Conservation (phyloP, 495 filamentous ascomycete genomes). For the Aspergillus taichungensis region DNA sequence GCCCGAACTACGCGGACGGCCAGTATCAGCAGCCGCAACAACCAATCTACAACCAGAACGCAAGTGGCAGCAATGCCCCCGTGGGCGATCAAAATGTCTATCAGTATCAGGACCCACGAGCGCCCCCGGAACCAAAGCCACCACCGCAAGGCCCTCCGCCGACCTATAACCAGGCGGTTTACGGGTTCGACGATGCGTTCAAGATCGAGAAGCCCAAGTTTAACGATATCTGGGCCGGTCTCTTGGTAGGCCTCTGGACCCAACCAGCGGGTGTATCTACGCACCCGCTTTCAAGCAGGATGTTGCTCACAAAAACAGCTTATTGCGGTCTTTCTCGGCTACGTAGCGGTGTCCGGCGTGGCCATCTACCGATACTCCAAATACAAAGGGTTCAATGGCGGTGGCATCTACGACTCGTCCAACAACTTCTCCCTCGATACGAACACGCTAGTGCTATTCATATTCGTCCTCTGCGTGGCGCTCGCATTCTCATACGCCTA, state of each 20-base stretch:
- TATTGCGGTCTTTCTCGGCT: conserved; percentile 64
- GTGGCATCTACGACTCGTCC: conserved; percentile 59
- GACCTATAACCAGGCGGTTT: conserved; percentile 22
- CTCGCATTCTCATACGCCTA: conserved; percentile 68
- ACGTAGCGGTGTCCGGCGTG: conserved; percentile 66
- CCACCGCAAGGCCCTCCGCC: conserved; percentile 23
- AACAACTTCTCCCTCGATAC: conserved; percentile 62
- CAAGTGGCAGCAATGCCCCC: not conserved
- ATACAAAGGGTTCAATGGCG: conserved; percentile 57
- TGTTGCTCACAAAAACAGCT: conserved; percentile 40
- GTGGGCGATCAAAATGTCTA: conserved; percentile 8
- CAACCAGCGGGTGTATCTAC: not conserved
- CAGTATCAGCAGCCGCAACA: conserved; percentile 11
- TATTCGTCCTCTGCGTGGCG: conserved; percentile 63
- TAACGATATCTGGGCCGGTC: conserved; percentile 80
- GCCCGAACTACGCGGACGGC: conserved; percentile 18
- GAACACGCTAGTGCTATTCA: conserved; percentile 79
- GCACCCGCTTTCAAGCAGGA: not conserved
- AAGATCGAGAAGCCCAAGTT: conserved; percentile 73
- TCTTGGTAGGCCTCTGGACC: conserved; percentile 46
- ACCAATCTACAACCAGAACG: conserved; percentile 7
- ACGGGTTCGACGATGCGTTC: conserved; percentile 67
- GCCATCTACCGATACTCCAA: conserved; percentile 66
- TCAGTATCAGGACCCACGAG: conserved; percentile 14
- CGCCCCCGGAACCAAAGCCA: conserved; percentile 21